These are phyloP conservation scores for Linum trigynum DNA, from an alignment of 345 rosid genomes.

Conservation along the genomic window DNA sequence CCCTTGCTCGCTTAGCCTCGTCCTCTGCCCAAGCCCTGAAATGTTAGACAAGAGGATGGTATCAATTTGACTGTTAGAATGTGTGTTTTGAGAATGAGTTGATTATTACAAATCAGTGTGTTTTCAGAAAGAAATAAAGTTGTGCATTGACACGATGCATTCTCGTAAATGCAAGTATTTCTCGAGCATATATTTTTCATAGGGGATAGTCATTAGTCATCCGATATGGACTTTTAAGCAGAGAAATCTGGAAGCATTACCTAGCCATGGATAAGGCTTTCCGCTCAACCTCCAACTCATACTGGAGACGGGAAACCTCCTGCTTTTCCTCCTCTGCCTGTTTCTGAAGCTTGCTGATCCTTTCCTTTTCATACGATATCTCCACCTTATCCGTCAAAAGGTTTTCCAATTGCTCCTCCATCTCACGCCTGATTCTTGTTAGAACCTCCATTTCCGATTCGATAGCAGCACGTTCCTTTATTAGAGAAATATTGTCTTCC, in stretches of 20 bases:
- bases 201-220: no score
- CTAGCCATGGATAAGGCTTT: slow-evolving; percentile 87
- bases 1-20: slow-evolving; percentile 79
- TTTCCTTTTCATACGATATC: slow-evolving; percentile 74
- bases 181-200: no score
- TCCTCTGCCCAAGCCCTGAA: slow-evolving; percentile 91
- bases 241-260: slow-evolving; percentile 20
- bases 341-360: slow-evolving; percentile 45
- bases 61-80: no score
- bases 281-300: slow-evolving; percentile 74
- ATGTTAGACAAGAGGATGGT: slow-evolving; percentile 2
- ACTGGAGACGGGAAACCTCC: slow-evolving; percentile 56
- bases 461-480: slow-evolving; percentile 54
- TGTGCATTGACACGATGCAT: no score
- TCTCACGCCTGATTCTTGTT: slow-evolving; percentile 51
- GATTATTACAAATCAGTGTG: no score
- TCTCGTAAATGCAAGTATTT: no score
- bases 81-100: no score
- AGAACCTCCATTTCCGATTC: slow-evolving; percentile 83
- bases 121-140: no score
- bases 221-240: no score
- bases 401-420: slow-evolving; percentile 66
- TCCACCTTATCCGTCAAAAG: slow-evolving; percentile 57
- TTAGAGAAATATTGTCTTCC: slow-evolving; percentile 48
- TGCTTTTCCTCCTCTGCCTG: slow-evolving; percentile 67